A percentile compares a stretch with the other conserved stretches of the same genome.
phyloP scores from a whole-genome alignment of 2,329 filamentous ascomycete genomes.

The Alternaria viburni region DNA sequence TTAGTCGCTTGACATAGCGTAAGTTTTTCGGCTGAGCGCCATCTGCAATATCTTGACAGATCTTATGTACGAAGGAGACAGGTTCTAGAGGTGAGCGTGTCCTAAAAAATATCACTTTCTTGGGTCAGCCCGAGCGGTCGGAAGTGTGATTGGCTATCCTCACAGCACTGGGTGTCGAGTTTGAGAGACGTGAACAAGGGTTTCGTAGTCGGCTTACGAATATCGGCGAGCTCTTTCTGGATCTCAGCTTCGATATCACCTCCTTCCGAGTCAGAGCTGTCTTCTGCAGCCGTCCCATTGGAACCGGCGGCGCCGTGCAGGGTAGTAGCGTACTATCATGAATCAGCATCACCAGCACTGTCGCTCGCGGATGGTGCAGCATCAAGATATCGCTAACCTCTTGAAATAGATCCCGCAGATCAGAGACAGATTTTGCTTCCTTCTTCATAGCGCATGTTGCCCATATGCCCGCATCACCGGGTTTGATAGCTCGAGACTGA shows the following conservation, averaged over 20 bases:
- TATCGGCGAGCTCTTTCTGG: conserved; percentile 70
- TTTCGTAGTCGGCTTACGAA: conserved; percentile 60
- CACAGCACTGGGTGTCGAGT: conserved; percentile 63
- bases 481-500: conserved; percentile 58
- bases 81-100: conserved; percentile 64
- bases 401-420: conserved; percentile 70
- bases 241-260: conserved; percentile 76
- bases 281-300: conserved; percentile 51
- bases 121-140: conserved; percentile 17
- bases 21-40: conserved; percentile 60
- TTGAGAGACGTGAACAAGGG: conserved; percentile 61
- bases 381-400: conserved; percentile 57
- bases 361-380: neutral
- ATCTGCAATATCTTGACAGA: conserved; percentile 63
- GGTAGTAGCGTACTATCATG: conserved; percentile 70
- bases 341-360: conserved; percentile 20
- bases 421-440: conserved; percentile 71
- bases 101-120: conserved; percentile 64
- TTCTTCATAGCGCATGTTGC: conserved; percentile 76
- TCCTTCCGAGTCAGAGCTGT: conserved; percentile 38
- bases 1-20: conserved; percentile 66
- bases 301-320: conserved; percentile 51
- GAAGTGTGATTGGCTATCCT: conserved; percentile 24
- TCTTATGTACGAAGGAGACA: conserved; percentile 63
- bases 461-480: conserved; percentile 78